phyloP scores from a whole-genome alignment of 2,329 filamentous ascomycete species.

The Blumeria graminis region DNA sequence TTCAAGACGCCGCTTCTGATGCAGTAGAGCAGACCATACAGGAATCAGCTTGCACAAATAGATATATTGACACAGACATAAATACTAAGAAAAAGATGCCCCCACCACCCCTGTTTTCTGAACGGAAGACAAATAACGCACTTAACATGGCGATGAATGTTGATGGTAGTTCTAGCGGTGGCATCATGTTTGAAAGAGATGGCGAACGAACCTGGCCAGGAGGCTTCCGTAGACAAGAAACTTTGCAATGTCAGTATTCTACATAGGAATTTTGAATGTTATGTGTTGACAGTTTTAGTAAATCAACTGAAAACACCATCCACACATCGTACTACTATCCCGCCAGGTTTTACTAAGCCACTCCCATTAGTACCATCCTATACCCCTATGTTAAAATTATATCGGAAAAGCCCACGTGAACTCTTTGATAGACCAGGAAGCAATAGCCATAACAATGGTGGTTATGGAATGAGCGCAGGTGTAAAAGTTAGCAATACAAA shows the following conservation, averaged over 20 bases:
- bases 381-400: constrained; percentile 4
- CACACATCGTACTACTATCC: constrained; percentile 13
- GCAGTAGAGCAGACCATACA: constrained; percentile 21
- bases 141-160: constrained; percentile 3
- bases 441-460: constrained; percentile 10
- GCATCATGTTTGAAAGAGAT: not conserved
- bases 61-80: constrained; percentile 9
- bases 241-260: constrained; percentile 5
- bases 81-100: constrained; percentile 6
- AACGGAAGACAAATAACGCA: constrained; percentile 3
- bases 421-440: constrained; percentile 7
- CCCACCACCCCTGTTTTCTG: constrained; percentile 6
- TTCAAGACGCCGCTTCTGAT: constrained; percentile 29
- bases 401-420: constrained; percentile 7
- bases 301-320: constrained; percentile 12
- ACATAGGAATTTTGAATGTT: not conserved
- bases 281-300: constrained; percentile 4
- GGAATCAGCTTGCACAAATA: constrained; percentile 10
- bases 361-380: too few species aligned
- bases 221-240: constrained; percentile 8
- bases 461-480: constrained; percentile 16
- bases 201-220: constrained; percentile 6
- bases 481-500: constrained; percentile 14
- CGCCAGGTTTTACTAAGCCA: not conserved
- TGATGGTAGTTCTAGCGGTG: not conserved